phyloP scores from a whole-genome alignment of 441 rosid species.

The Arabidopsis hybrid region DNA sequence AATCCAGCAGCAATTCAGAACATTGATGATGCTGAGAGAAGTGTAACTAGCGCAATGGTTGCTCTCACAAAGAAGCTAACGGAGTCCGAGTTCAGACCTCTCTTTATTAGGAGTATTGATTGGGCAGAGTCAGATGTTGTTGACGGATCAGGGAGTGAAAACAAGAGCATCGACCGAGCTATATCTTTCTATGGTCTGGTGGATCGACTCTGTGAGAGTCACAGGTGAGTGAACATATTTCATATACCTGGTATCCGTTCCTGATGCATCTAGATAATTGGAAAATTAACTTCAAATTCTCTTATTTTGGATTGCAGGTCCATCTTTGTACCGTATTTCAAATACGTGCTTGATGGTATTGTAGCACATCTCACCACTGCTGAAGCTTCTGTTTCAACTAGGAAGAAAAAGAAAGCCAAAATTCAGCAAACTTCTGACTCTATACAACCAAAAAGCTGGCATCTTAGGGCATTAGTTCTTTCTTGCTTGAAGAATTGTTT shows the following conservation, averaged over 20 bases:
- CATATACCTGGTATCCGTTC: conserved; percentile 1
- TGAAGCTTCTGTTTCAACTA: conserved; percentile 49
- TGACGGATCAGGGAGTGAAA: conserved; percentile 51
- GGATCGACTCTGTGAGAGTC: conserved; percentile 82
- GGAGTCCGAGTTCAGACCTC: conserved; percentile 94
- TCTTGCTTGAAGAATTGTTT: conserved; percentile 91
- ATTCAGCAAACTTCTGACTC: conserved; percentile 55
- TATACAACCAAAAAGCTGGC: conserved; percentile 71
- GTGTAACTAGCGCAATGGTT: conserved; percentile 65
- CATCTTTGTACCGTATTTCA: conserved; percentile 92
- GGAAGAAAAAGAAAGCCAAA: conserved; percentile 86
- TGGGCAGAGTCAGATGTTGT: conserved; percentile 84
- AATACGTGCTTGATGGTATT: conserved; percentile 75
- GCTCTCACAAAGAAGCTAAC: conserved; percentile 93
- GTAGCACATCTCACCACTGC: conserved; percentile 65
- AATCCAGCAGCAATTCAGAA: conserved; percentile 62
- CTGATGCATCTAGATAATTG: conserved; percentile 18
- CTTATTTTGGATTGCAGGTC: conserved; percentile 65
- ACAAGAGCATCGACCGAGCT: conserved; percentile 64
- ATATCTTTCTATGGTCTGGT: conserved; percentile 84
- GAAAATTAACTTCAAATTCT: conserved; percentile 21
- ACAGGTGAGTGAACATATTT: conserved; percentile 62
- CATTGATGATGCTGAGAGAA: conserved; percentile 73
- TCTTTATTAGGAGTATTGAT: conserved; percentile 78
- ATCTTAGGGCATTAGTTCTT: conserved; percentile 75